phyloP scores from a whole-genome alignment of 1,284 basidiomycete species.

The Boletus albobrunnescens region DNA sequence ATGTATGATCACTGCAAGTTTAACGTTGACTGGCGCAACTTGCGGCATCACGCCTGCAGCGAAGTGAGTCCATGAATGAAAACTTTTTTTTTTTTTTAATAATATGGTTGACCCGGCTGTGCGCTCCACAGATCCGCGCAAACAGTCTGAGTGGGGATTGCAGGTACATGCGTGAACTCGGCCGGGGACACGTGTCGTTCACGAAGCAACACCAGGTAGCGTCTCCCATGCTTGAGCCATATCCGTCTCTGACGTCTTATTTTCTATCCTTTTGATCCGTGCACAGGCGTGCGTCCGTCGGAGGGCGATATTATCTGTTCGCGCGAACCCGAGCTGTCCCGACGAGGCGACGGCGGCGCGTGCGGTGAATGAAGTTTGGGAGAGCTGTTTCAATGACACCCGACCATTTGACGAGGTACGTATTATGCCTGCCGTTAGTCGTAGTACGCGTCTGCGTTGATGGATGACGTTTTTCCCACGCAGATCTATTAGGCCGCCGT shows the following conservation, averaged over 20 bases:
- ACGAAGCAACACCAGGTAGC: conserved; percentile 89
- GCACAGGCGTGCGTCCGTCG: conserved; percentile 82
- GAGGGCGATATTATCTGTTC: conserved; percentile 80
- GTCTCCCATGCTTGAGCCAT: conserved; percentile 10
- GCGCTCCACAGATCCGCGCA: conserved; percentile 74
- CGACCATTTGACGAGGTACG: conserved; percentile 93
- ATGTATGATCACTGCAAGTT: conserved; percentile 95
- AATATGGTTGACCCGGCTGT: background rate
- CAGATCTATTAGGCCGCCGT: conserved; percentile 34
- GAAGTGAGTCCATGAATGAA: conserved; percentile 64
- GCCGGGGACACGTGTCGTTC: conserved; percentile 73
- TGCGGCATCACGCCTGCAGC: conserved; percentile 92
- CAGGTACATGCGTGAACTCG: conserved; percentile 74
- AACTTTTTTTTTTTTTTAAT: background rate
- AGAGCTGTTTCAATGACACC: conserved; percentile 93
- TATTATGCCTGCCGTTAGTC: background rate
- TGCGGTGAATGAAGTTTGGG: conserved; percentile 95
- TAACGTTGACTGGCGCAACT: conserved; percentile 86
- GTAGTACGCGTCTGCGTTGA: background rate
- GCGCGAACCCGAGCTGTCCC: conserved; percentile 78
- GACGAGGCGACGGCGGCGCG: conserved; percentile 74
- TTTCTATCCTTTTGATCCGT: conserved; percentile 4
- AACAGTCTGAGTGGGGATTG: conserved; percentile 94
- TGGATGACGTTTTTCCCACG: conserved; percentile 16
- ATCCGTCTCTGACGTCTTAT: conserved; percentile 7